Conservation (phyloP, 805 yeast species). For the Lipomyces japonicus region DNA sequence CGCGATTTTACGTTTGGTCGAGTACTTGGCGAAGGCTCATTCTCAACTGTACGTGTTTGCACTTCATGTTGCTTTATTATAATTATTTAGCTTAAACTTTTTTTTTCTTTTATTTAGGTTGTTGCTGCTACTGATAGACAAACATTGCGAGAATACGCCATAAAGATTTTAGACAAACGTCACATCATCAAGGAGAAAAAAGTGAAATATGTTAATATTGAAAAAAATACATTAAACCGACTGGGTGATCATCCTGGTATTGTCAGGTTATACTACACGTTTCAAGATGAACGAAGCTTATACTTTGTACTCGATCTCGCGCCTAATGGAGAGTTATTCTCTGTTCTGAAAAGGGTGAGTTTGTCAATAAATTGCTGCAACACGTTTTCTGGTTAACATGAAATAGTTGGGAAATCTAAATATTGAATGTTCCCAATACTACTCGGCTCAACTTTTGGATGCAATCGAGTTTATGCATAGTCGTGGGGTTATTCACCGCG, state of each 20-base stretch:
- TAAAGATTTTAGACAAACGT: slow-evolving; percentile 83
- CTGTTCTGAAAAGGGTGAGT: slow-evolving; percentile 58
- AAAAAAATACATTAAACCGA: slow-evolving; percentile 81
- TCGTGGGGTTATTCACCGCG: slow-evolving; percentile 88
- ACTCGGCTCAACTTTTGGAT: slow-evolving; percentile 83
- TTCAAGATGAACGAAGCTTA: slow-evolving; percentile 83
- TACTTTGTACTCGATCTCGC: slow-evolving; percentile 94
- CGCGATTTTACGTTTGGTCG: slow-evolving; percentile 87
- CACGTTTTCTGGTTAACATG: neutral
- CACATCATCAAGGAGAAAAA: slow-evolving; percentile 94
- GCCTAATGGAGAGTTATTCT: slow-evolving; percentile 86
- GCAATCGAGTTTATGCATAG: slow-evolving; percentile 84
- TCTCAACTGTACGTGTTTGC: slow-evolving; percentile 59
- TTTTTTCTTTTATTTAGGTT: slow-evolving; percentile 38
- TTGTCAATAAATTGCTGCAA: neutral
- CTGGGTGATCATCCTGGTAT: slow-evolving; percentile 94
- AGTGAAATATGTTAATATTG: slow-evolving; percentile 92
- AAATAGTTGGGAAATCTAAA: slow-evolving; percentile 59
- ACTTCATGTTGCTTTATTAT: neutral
- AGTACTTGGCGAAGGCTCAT: slow-evolving; percentile 91
- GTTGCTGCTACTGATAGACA: slow-evolving; percentile 77
- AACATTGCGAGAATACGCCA: slow-evolving; percentile 75
- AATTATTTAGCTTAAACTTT: too few species aligned
- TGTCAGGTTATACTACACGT: slow-evolving; percentile 85
- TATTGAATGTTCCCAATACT: slow-evolving; percentile 72